These are phyloP conservation scores for Porpolomopsis calyptriformis DNA, from an alignment of 768 basidiomycete species.

Conservation along the genomic window DNA sequence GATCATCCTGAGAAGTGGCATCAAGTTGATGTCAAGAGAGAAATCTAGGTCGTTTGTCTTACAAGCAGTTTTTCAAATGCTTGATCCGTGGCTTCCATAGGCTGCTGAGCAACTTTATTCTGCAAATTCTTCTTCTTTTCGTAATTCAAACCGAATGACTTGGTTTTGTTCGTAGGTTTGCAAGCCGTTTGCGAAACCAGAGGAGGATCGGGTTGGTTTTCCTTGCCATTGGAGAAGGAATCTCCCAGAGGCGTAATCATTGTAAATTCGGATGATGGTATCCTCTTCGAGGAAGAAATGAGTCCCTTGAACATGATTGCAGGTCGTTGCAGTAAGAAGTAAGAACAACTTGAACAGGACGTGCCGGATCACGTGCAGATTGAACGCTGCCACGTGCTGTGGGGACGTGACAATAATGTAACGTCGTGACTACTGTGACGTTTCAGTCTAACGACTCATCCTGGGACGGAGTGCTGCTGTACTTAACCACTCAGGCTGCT, in stretches of 20 bases:
- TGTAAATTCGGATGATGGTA: slow-evolving; percentile 59
- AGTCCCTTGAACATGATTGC: slow-evolving; percentile 31
- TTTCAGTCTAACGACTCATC: neutral
- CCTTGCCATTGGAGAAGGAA: slow-evolving; percentile 44
- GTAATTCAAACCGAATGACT: slow-evolving; percentile 23
- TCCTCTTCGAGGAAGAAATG: slow-evolving; percentile 61
- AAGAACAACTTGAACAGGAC: neutral
- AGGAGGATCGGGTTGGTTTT: slow-evolving; percentile 36
- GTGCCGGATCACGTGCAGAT: neutral
- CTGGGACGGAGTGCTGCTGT: too few species aligned
- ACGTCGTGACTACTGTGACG: neutral
- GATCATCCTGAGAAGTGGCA: slow-evolving; percentile 52
- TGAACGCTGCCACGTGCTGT: neutral
- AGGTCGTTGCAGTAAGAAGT: neutral
- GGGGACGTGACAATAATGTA: neutral
- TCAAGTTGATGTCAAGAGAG: neutral
- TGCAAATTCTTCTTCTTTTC: slow-evolving; percentile 36
- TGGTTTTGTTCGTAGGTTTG: slow-evolving; percentile 17
- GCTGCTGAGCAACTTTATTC: slow-evolving; percentile 24
- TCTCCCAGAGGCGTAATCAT: slow-evolving; percentile 53
- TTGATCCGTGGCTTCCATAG: slow-evolving; percentile 38
- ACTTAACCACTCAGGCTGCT: too few species aligned
- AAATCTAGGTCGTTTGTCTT: slow-evolving; percentile 17
- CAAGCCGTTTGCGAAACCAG: slow-evolving; percentile 9
- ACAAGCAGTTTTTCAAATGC: slow-evolving; percentile 81